Evolutionary conservation across 129 eudicot genomes (phyloP).

Genomic region (Logfia minima): DNA sequence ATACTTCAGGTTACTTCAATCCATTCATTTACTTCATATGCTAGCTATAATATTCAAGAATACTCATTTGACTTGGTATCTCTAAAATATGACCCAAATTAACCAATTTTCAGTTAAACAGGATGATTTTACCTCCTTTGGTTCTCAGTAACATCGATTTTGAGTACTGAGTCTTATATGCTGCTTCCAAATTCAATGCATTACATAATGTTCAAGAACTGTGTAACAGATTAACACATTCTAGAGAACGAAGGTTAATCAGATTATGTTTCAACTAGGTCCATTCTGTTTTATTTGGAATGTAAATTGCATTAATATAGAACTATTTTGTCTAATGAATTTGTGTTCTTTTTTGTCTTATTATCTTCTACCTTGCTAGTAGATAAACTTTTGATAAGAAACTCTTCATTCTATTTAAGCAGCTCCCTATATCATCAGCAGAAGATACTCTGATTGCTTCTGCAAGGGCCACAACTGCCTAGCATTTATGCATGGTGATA

Average conservation of each 20-base stretch:
- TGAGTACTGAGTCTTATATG: conserved; percentile 11
- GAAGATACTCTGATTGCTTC: conserved; percentile 35
- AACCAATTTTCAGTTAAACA: neutral
- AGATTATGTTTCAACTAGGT: conserved; percentile 13
- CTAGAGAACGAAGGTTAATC: conserved; percentile 4
- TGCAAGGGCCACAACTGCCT: conserved; percentile 35
- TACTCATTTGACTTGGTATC: neutral
- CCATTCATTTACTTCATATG: neutral
- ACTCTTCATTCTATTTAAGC: conserved; percentile 23
- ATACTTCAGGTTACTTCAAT: neutral
- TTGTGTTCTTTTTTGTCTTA: neutral
- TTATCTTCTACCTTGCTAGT: conserved; percentile 9
- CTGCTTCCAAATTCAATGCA: neutral
- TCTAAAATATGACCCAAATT: neutral
- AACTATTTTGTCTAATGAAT: neutral
- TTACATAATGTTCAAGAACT: neutral
- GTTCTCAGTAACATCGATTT: conserved; percentile 1
- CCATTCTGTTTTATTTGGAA: neutral
- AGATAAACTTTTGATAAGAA: conserved; percentile 5
- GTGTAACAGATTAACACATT: neutral
- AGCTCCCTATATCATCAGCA: conserved; percentile 31
- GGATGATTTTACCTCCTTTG: neutral
- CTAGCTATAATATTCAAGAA: neutral
- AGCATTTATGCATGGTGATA: conserved; percentile 35
- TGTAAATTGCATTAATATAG: neutral